phyloP scores from a whole-genome alignment of 1,284 basidiomycete genomes.

The Albatrellus sp. region DNA sequence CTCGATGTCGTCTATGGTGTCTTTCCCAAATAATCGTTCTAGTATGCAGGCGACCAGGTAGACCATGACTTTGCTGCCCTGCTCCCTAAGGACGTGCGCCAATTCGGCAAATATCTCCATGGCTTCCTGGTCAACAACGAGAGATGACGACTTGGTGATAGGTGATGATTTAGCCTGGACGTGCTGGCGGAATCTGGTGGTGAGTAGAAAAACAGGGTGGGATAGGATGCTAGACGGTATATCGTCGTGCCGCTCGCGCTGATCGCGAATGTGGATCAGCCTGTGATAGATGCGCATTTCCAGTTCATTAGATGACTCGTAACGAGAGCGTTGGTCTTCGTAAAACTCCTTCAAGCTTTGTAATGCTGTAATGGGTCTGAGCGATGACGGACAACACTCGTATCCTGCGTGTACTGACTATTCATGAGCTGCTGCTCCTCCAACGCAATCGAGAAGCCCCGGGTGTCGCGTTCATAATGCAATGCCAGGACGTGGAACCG shows the following conservation, averaged over 20 bases:
- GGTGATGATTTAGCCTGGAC: slow-evolving; percentile 76
- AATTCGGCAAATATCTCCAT: slow-evolving; percentile 59
- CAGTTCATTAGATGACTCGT: slow-evolving; percentile 72
- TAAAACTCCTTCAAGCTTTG: slow-evolving; percentile 91
- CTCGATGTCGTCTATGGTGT: slow-evolving; percentile 67
- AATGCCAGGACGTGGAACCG: slow-evolving; percentile 88
- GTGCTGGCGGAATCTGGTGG: slow-evolving; percentile 67
- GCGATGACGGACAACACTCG: neutral
- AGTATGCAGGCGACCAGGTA: slow-evolving; percentile 68
- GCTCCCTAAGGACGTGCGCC: slow-evolving; percentile 38
- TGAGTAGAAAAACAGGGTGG: slow-evolving; percentile 72
- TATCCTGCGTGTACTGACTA: slow-evolving; percentile 38
- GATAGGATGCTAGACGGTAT: slow-evolving; percentile 64
- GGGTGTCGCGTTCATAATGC: slow-evolving; percentile 55
- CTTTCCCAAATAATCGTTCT: slow-evolving; percentile 59
- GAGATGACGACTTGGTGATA: slow-evolving; percentile 50
- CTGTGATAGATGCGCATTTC: slow-evolving; percentile 96
- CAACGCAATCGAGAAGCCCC: slow-evolving; percentile 56
- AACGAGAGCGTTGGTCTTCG: slow-evolving; percentile 64
- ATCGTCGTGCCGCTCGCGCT: slow-evolving; percentile 68
- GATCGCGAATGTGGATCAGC: slow-evolving; percentile 81
- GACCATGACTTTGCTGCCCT: slow-evolving; percentile 54
- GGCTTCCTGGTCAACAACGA: slow-evolving; percentile 48
- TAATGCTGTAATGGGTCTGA: slow-evolving; percentile 46
- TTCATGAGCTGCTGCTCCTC: slow-evolving; percentile 88